Percentiles rank a stretch among this genome's conserved stretches.
phyloP scores from a whole-genome alignment of 1,139 yeast species.

The Candida glucosophila region DNA sequence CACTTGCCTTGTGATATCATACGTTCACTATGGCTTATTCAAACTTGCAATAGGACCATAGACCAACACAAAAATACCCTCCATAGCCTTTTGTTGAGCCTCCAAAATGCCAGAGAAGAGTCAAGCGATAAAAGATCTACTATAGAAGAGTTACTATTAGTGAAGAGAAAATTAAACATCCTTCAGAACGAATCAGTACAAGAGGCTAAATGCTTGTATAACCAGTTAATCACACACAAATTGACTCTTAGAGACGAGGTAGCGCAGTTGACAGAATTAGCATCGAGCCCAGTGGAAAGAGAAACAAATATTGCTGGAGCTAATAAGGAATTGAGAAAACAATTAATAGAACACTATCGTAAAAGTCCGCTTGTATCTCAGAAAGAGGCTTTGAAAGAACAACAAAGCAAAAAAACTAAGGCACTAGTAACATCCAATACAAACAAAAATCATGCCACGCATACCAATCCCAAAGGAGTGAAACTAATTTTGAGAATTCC shows the following conservation, averaged over 20 bases:
- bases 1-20: conserved; percentile 40
- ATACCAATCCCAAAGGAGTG: conserved; percentile 10
- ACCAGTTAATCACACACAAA: conserved; percentile 27
- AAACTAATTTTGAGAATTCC: conserved; percentile 25
- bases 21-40: conserved; percentile 39
- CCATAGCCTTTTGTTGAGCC: conserved; percentile 9
- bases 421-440: conserved; percentile 2
- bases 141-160: conserved; percentile 6
- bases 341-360: conserved; percentile 26
- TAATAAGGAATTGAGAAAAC: conserved; percentile 18
- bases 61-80: conserved; percentile 14
- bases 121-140: conserved; percentile 4
- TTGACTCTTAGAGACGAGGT: conserved; percentile 21
- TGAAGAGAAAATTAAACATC: conserved; percentile 8
- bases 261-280: conserved; percentile 16
- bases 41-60: conserved; percentile 25
- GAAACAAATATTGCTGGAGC: conserved; percentile 8
- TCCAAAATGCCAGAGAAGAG: conserved; percentile 5
- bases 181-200: conserved; percentile 21
- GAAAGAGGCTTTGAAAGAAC: conserved; percentile 30
- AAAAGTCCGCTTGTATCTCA: conserved; percentile 31
- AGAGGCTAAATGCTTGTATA: conserved; percentile 26
- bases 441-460: conserved; percentile 5
- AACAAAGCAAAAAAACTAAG: conserved; percentile 10
- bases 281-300: conserved; percentile 2